Conservation (phyloP, 139 green algal species). For the Tetraselmis striata region DNA sequence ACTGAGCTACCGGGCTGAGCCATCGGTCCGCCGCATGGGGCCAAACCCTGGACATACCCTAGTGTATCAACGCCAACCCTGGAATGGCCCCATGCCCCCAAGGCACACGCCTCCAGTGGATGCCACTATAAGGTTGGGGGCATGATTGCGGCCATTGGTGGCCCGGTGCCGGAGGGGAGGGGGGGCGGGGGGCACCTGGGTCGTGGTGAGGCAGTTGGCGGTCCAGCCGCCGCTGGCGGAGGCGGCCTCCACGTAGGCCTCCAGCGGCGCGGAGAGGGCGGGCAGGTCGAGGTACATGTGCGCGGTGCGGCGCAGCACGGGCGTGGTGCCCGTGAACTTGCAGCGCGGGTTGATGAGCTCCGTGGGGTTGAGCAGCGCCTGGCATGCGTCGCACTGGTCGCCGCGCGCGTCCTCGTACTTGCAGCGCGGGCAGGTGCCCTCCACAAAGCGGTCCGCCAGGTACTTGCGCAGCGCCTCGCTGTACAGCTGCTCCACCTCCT, state of each 20-base stretch:
- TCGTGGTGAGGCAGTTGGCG: constrained; percentile 69
- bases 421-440: constrained; percentile 92
- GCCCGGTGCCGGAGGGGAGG: too few relatives aligned
- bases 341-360: constrained; percentile 89
- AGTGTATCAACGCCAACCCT: too few relatives aligned
- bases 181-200: too few relatives aligned
- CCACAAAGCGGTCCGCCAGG: constrained; percentile 90
- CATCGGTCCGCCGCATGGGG: too few relatives aligned
- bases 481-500: constrained; percentile 85
- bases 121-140: too few relatives aligned
- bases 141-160: too few relatives aligned
- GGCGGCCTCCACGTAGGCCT: constrained; percentile 62
- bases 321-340: constrained; percentile 71
- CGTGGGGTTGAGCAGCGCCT: constrained; percentile 84
- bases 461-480: constrained; percentile 79
- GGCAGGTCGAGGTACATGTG: constrained; percentile 97
- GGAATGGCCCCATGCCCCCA: background rate
- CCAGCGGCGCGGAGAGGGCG: constrained; percentile 53
- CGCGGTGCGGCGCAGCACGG: constrained; percentile 64
- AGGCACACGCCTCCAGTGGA: background rate
- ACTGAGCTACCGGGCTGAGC: too few relatives aligned
- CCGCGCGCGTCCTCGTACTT: constrained; percentile 79
- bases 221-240: constrained; percentile 69
- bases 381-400: constrained; percentile 91
- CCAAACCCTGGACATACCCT: too few relatives aligned